These are phyloP conservation scores for Luvunga scandens DNA, from an alignment of 345 rosid genomes.

Conservation along the genomic window DNA sequence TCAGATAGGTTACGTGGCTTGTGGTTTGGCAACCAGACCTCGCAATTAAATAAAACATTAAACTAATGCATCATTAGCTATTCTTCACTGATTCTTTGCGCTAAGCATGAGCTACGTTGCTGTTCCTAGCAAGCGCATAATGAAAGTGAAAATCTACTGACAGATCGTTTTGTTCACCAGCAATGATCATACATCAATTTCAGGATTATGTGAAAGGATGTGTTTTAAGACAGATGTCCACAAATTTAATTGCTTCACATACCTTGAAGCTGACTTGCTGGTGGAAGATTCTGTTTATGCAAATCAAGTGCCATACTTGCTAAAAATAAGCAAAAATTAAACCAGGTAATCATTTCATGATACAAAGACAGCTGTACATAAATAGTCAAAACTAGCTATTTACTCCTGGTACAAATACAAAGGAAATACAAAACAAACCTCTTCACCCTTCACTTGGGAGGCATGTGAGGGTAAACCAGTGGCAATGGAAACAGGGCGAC, in stretches of 20 bases:
- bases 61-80: not conserved
- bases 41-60: slow-evolving; percentile 1
- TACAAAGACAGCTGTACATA: not conserved
- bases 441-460: slow-evolving; percentile 63
- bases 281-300: slow-evolving; percentile 42
- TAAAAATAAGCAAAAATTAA: slow-evolving; percentile 25
- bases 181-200: not conserved
- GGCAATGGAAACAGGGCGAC: slow-evolving; percentile 38
- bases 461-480: slow-evolving; percentile 35
- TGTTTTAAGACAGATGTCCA: not conserved
- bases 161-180: not conserved
- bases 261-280: slow-evolving; percentile 54
- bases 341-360: slow-evolving; percentile 3
- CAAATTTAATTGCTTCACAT: slow-evolving; percentile 13
- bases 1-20: not conserved
- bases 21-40: not conserved
- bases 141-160: not conserved
- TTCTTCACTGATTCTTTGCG: not conserved
- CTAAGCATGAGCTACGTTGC: not conserved
- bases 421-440: slow-evolving; percentile 42
- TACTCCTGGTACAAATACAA: slow-evolving; percentile 8
- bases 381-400: not conserved
- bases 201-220: not conserved
- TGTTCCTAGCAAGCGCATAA: not conserved
- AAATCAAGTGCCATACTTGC: slow-evolving; percentile 36